Base-by-base conservation (phyloP, 2,329 filamentous ascomycete genomes). In the Cladosporium colombiae region DNA sequence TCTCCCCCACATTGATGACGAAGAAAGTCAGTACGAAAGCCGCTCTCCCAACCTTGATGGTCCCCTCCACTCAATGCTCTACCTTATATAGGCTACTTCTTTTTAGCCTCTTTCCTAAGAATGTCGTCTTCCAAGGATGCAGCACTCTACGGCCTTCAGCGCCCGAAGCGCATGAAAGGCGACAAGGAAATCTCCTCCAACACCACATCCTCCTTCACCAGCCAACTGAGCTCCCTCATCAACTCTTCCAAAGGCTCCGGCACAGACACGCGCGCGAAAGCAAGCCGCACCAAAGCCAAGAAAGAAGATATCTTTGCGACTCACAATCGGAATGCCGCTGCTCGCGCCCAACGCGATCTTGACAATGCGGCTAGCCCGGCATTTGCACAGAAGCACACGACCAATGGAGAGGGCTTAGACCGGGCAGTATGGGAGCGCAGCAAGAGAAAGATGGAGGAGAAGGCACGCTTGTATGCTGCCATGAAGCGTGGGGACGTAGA, bases 401-500 rank as follows among this genome's bases (percentile, higher is more conserved):
- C 85, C 57, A 87, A 91, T 72, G 85, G 89, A 65, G 90, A 85
- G 13, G 78, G 75, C 14, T 80, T 90, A 31, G 88, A 91, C 70
- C 80, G 83, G 16, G 81, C 80, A 11, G 79, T 83, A 21, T 81
- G 86, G 75, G 81, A 86, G 81, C 87, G 90, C 65, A 90, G 91
- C 25, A 90, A 89, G 76, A 86, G 89, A 70, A 91, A 89, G 74
- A 91, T 99, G 89, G 89, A 96, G 75, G 90, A 93, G 80, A 99
- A 99, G 78, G 92, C 91, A 3, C 86, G 91, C 5, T 80, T 95
- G 1, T 99, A 99, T 78, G 89, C 91, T 7, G 91, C 91, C 44
- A 89, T 99, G 87, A 96, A 96, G 78, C 86, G 91, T 37, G 93
- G 94, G n/a, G 89, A 96, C 74, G 68, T 82, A 50, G 86, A 91